Percentiles rank a stretch among this genome's conserved stretches.
Evolutionary conservation across 495 filamentous ascomycete species (phyloP).

Genomic region (Daldinia childiae): DNA sequence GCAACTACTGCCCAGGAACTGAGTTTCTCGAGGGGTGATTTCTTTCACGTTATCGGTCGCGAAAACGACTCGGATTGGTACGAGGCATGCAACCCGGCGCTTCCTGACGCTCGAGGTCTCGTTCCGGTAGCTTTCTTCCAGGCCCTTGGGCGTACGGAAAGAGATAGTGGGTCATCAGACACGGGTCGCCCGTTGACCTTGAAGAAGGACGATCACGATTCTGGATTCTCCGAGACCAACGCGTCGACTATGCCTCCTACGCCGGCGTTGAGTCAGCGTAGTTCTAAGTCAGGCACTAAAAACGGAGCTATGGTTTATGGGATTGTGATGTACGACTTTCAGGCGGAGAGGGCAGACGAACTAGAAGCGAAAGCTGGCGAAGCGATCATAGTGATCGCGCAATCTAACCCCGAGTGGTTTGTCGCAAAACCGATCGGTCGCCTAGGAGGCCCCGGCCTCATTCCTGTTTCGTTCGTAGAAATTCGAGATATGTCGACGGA

Average conservation of each 20-base stretch:
- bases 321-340: conserved; percentile 96
- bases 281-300: conserved; percentile 66
- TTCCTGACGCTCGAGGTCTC: conserved; percentile 86
- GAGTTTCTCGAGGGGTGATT: conserved; percentile 91
- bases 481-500: conserved; percentile 93
- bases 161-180: conserved; percentile 84
- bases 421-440: conserved; percentile 98
- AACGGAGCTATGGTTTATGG: conserved; percentile 93
- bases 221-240: conserved; percentile 52
- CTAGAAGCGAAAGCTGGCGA: conserved; percentile 94
- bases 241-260: conserved; percentile 70
- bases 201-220: conserved; percentile 53
- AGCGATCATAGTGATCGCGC: conserved; percentile 96
- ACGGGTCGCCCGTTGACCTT: conserved; percentile 65
- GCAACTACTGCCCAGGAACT: conserved; percentile 81
- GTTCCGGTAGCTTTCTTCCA: conserved; percentile 96
- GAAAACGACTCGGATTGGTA: conserved; percentile 97
- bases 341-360: conserved; percentile 93
- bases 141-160: conserved; percentile 85
- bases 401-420: conserved; percentile 99
- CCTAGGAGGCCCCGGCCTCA: conserved; percentile 91
- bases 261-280: conserved; percentile 58
- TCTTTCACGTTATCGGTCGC: conserved; percentile 97
- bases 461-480: conserved; percentile 97
- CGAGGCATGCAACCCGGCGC: conserved; percentile 95